Conservation (phyloP, 2,329 filamentous ascomycete species). For the Sodiomyces alkalinus region DNA sequence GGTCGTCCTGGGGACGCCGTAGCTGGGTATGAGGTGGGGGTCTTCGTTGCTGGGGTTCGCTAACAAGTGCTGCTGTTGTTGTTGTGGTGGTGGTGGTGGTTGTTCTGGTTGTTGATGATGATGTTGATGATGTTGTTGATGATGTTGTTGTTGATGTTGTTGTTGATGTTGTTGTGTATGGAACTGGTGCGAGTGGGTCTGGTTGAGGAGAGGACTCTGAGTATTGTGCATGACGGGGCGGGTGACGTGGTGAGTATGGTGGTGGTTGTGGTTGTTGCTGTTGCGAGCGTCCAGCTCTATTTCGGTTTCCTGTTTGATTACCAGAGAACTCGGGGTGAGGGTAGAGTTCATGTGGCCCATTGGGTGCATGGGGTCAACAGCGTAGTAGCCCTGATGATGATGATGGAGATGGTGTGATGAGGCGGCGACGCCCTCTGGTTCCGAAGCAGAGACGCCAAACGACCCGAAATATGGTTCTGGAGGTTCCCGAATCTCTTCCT, state of each 20-base stretch:
- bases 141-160: not conserved
- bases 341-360: slow-evolving; percentile 1
- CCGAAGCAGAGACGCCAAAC: slow-evolving; percentile 16
- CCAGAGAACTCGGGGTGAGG: slow-evolving; percentile 2
- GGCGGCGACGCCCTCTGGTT: not conserved
- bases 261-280: not conserved
- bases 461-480: slow-evolving; percentile 20
- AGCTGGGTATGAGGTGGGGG: not conserved
- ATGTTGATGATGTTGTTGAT: too few relatives aligned
- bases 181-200: not conserved
- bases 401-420: slow-evolving; percentile 10
- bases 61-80: too few relatives aligned
- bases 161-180: not conserved
- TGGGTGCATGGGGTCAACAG: not conserved
- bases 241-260: not conserved
- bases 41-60: slow-evolving; percentile 1
- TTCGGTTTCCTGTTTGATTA: not conserved
- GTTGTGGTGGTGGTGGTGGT: too few relatives aligned
- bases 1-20: not conserved
- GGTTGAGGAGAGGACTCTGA: not conserved
- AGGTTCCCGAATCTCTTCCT: slow-evolving; percentile 19
- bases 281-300: not conserved
- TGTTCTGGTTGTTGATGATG: slow-evolving; percentile 3
- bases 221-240: not conserved
- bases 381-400: slow-evolving; percentile 1